A percentile compares a stretch with the other conserved stretches of the same genome.
phyloP scores from a whole-genome alignment of 352 stramenopile genomes.

The Phytophthora ramorum region DNA sequence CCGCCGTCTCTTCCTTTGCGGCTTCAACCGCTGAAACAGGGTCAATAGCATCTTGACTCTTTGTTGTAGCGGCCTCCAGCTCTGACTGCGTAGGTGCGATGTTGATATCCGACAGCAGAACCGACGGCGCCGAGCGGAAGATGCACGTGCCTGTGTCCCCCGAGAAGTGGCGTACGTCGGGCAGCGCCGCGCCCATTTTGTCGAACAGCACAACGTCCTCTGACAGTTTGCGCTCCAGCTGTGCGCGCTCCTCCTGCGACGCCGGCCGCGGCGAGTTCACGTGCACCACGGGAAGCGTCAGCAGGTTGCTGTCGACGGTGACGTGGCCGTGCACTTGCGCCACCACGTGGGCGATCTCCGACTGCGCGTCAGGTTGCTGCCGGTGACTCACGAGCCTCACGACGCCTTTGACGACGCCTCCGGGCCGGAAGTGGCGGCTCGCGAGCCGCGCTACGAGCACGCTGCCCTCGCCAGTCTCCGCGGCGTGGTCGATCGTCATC shows the following conservation, averaged over 20 bases:
- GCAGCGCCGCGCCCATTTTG: conserved; percentile 28
- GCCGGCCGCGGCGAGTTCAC: conserved; percentile 76
- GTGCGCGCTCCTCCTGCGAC: conserved; percentile 25
- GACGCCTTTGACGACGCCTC: conserved; percentile 61
- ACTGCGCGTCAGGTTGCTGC: conserved; percentile 29
- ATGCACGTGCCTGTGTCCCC: conserved; percentile 67
- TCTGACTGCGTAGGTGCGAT: conserved; percentile 52
- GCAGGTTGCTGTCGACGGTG: conserved; percentile 91
- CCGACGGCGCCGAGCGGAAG: conserved; percentile 54
- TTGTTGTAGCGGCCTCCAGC: conserved; percentile 13
- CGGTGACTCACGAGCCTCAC: conserved; percentile 50
- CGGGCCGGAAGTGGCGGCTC: conserved; percentile 59
- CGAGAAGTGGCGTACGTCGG: conserved; percentile 60
- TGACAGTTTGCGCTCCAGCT: conserved; percentile 28
- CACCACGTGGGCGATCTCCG: conserved; percentile 61
- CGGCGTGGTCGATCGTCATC: conserved; percentile 36
- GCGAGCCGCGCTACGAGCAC: conserved; percentile 46
- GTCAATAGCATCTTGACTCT: conserved; percentile 10
- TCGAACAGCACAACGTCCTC: conserved; percentile 37
- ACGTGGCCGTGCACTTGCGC: conserved; percentile 79
- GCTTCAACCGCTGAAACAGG: conserved; percentile 15
- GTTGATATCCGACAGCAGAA: conserved; percentile 68
- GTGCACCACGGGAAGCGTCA: conserved; percentile 92
- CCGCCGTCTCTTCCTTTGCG: conserved; percentile 40
- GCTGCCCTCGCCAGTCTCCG: conserved; percentile 25